Evolutionary conservation across 495 filamentous ascomycete species (phyloP).

Genomic region (Penicillium tannophilum): DNA sequence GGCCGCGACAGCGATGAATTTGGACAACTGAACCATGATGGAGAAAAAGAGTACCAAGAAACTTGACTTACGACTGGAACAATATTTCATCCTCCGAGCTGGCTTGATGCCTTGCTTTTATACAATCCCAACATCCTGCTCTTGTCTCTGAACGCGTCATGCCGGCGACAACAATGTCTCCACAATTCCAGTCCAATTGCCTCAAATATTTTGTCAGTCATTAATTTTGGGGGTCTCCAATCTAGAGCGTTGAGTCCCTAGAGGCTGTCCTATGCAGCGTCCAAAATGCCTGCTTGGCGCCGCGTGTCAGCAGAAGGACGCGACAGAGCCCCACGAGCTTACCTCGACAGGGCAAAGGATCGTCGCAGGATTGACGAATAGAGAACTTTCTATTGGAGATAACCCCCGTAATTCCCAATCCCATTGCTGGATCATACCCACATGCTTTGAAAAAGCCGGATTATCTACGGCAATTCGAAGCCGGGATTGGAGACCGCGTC

Average conservation of each 20-base stretch:
- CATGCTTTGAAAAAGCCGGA: conserved; percentile 1
- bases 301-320: conserved; percentile 14
- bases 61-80: background rate
- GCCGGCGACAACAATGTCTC: background rate
- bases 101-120: background rate
- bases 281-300: conserved; percentile 17
- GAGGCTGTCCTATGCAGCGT: background rate
- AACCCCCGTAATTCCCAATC: background rate
- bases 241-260: background rate
- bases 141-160: background rate
- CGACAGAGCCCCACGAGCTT: conserved; percentile 23
- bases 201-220: background rate
- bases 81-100: background rate
- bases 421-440: background rate
- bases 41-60: background rate
- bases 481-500: conserved; percentile 1
- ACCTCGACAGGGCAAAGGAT: conserved; percentile 20
- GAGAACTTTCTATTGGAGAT: background rate
- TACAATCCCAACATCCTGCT: background rate
- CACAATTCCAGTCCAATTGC: background rate
- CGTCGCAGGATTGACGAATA: conserved; percentile 17
- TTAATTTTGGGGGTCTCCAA: background rate
- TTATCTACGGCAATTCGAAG: conserved; percentile 1
- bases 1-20: conserved; percentile 30
- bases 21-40: conserved; percentile 30